Conservation (phyloP, 805 yeast genomes). For the Starmerella gropengiesseri region DNA sequence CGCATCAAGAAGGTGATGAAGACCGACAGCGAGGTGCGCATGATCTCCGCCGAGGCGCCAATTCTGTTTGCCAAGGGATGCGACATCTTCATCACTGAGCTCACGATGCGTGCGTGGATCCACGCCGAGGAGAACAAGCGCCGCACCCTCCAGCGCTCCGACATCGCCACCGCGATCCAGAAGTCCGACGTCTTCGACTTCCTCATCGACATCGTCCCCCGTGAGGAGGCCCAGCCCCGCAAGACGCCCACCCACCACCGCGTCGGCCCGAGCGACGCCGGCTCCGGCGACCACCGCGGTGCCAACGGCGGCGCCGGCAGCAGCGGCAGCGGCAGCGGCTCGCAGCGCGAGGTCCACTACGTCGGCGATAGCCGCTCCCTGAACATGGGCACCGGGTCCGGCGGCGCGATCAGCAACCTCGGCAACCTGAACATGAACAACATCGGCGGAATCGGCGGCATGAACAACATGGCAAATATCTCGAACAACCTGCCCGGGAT, state of each 20-base stretch:
- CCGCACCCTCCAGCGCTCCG: constrained; percentile 85
- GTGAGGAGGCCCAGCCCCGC: constrained; percentile 52
- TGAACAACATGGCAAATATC: background rate
- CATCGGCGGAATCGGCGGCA: background rate
- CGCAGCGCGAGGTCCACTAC: constrained; percentile 1
- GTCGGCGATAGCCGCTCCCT: constrained; percentile 4
- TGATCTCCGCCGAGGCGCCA: constrained; percentile 98
- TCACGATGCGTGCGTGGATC: constrained; percentile 98
- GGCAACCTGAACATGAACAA: background rate
- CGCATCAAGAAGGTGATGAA: constrained; percentile 96
- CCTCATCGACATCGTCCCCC: constrained; percentile 87
- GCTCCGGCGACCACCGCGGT: constrained; percentile 6
- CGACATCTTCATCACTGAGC: constrained; percentile 90
- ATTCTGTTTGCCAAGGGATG: constrained; percentile 95
- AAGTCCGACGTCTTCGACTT: constrained; percentile 97
- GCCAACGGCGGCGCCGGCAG: constrained; percentile 1
- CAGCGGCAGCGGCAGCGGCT: background rate
- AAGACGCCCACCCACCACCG: background rate
- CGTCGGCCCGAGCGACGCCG: no score
- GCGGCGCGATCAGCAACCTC: background rate
- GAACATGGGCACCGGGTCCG: background rate
- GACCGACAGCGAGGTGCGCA: constrained; percentile 91
- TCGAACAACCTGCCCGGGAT: no score
- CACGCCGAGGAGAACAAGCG: constrained; percentile 95
- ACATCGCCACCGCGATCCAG: constrained; percentile 88